Evolutionary conservation across 129 eudicot species (phyloP).

Genomic region (Logfia minima): DNA sequence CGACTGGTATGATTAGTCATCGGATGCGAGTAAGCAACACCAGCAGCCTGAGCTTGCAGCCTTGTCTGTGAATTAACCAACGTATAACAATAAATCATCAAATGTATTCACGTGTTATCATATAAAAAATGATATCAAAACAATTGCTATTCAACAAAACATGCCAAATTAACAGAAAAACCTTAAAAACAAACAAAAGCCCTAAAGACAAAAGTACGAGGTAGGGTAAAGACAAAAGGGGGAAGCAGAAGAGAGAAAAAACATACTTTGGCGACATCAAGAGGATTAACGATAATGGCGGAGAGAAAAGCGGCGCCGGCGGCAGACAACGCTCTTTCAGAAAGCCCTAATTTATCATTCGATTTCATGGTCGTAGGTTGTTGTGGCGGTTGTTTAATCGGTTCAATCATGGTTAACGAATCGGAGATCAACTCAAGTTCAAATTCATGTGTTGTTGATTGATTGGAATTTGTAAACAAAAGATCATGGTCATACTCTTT

Average conservation of each 20-base stretch:
- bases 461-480: slow-evolving; percentile 20
- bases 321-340: slow-evolving; percentile 75
- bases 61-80: slow-evolving; percentile 65
- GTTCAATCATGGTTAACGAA: slow-evolving; percentile 37
- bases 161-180: not conserved
- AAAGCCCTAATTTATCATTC: slow-evolving; percentile 47
- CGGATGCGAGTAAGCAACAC: slow-evolving; percentile 83
- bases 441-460: slow-evolving; percentile 28
- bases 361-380: slow-evolving; percentile 23
- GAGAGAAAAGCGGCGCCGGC: slow-evolving; percentile 98
- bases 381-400: slow-evolving; percentile 39
- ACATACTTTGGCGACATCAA: slow-evolving; percentile 85
- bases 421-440: slow-evolving; percentile 43
- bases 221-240: not conserved
- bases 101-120: not conserved
- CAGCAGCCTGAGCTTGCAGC: slow-evolving; percentile 99
- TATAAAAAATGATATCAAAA: not conserved
- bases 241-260: not conserved
- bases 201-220: not conserved
- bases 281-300: slow-evolving; percentile 89
- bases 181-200: not conserved
- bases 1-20: slow-evolving; percentile 74
- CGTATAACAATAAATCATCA: not conserved
- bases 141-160: too few relatives aligned
- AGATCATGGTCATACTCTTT: not conserved